phyloP scores from a whole-genome alignment of 768 basidiomycete genomes.

The Kwoniella heveanensis region DNA sequence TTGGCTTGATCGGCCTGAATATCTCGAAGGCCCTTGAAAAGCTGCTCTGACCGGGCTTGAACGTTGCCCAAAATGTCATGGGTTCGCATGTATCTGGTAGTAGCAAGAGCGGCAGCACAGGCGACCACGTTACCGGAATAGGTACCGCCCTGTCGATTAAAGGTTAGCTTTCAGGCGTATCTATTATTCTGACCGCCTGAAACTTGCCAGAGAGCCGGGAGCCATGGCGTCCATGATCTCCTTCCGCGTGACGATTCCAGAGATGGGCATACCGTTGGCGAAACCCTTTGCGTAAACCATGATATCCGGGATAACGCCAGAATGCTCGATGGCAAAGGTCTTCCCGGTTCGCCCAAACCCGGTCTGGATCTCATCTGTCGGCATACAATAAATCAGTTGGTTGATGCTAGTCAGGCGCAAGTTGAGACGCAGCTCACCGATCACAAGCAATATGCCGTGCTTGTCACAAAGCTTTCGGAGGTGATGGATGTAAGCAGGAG shows the following conservation, averaged over 20 bases:
- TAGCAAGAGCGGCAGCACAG: constrained; percentile 87
- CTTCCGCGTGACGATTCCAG: constrained; percentile 76
- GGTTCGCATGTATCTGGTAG: constrained; percentile 72
- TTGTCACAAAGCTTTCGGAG: constrained; percentile 79
- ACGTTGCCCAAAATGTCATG: constrained; percentile 84
- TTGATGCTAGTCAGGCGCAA: too few relatives aligned
- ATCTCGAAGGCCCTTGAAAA: constrained; percentile 66
- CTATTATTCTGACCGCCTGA: background rate
- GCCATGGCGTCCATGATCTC: constrained; percentile 71
- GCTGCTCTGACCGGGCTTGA: constrained; percentile 71
- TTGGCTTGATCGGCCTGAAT: constrained; percentile 63
- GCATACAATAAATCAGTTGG: too few relatives aligned
- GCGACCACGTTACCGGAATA: constrained; percentile 83
- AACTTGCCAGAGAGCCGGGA: constrained; percentile 33
- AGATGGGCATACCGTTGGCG: constrained; percentile 83
- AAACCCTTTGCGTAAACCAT: constrained; percentile 80
- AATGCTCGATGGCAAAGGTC: constrained; percentile 64
- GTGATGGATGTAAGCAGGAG: constrained; percentile 74
- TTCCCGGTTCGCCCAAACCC: constrained; percentile 88
- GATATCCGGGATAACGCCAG: constrained; percentile 80
- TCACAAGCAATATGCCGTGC: constrained; percentile 72
- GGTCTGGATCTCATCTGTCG: constrained; percentile 65
- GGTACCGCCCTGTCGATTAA: constrained; percentile 42
- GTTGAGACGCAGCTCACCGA: constrained; percentile 14
- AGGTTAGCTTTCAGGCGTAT: too few relatives aligned